Evolutionary conservation across 495 filamentous ascomycete genomes (phyloP).

Genomic region (Trichocladium antarcticum): DNA sequence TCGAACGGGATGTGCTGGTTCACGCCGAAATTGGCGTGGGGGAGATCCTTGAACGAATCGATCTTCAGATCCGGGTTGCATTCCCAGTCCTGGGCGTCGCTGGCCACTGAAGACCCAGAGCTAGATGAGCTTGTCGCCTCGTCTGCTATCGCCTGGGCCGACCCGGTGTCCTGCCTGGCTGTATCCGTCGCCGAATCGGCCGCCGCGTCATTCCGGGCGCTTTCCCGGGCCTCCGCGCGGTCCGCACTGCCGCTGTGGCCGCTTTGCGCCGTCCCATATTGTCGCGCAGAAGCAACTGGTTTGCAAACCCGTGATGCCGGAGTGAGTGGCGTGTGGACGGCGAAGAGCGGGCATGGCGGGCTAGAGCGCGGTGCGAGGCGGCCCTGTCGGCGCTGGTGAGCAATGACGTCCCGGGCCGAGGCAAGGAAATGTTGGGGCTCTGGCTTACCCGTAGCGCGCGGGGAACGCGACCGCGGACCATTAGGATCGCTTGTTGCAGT

Average conservation of each 20-base stretch:
- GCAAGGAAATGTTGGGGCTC: not conserved
- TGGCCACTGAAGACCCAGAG: conserved; percentile 23
- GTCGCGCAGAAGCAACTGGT: conserved; percentile 2
- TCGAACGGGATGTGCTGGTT: conserved; percentile 95
- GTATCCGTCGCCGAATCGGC: conserved; percentile 18
- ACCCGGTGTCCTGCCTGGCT: conserved; percentile 17
- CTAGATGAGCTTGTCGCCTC: conserved; percentile 22
- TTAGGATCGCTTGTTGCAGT: not conserved
- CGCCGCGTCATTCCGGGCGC: conserved; percentile 15
- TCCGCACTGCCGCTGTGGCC: conserved; percentile 3
- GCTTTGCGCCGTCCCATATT: conserved; percentile 14
- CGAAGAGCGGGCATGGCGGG: conserved; percentile 3
- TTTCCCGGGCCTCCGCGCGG: conserved; percentile 15
- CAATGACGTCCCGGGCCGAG: conserved; percentile 12
- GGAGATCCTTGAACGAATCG: conserved; percentile 73
- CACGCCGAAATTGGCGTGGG: conserved; percentile 77
- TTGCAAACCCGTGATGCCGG: not conserved
- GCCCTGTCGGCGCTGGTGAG: conserved; percentile 16
- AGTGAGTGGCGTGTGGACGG: not conserved
- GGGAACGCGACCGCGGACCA: conserved; percentile 21
- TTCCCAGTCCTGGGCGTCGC: conserved; percentile 54
- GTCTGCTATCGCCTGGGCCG: conserved; percentile 15
- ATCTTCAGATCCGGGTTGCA: conserved; percentile 65
- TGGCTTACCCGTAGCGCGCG: conserved; percentile 20
- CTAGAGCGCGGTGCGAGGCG: conserved; percentile 13